Conservation (phyloP, 1,139 yeast species). For the Pichia sp. region DNA sequence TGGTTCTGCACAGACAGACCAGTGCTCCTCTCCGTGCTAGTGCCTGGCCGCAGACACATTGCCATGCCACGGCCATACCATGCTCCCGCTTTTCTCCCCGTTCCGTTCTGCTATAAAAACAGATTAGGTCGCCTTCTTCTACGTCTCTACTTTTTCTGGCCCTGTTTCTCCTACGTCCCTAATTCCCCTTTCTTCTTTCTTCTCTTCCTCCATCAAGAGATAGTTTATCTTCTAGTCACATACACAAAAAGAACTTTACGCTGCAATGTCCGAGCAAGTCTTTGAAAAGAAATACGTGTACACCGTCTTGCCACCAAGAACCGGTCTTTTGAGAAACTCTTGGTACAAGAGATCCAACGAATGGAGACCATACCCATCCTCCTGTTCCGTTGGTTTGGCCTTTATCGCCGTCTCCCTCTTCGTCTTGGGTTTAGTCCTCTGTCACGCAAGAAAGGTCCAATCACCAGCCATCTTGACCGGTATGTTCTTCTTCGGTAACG, state of each 20-base stretch:
- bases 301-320: constrained; percentile 26
- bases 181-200: background rate
- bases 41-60: no score
- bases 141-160: background rate
- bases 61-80: no score
- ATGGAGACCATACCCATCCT: constrained; percentile 31
- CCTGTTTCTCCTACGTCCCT: background rate
- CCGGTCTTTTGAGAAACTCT: constrained; percentile 26
- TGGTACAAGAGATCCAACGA: constrained; percentile 25
- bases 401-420: constrained; percentile 27
- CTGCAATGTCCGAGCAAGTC: constrained; percentile 16
- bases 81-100: background rate
- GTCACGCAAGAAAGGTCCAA: constrained; percentile 48
- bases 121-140: constrained; percentile 1
- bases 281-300: constrained; percentile 17
- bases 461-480: constrained; percentile 46
- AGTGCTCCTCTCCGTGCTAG: background rate
- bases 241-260: background rate
- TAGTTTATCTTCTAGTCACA: background rate
- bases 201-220: background rate
- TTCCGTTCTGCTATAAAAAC: background rate
- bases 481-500: constrained; percentile 55
- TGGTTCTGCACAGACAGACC: background rate
- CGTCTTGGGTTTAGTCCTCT: constrained; percentile 37
- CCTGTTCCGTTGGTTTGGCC: constrained; percentile 29